Evolutionary conservation across 2,329 filamentous ascomycete species (phyloP), one percentile per base, ranked within the genome.

Genomic region (Rachicladosporium sp.): DNA sequence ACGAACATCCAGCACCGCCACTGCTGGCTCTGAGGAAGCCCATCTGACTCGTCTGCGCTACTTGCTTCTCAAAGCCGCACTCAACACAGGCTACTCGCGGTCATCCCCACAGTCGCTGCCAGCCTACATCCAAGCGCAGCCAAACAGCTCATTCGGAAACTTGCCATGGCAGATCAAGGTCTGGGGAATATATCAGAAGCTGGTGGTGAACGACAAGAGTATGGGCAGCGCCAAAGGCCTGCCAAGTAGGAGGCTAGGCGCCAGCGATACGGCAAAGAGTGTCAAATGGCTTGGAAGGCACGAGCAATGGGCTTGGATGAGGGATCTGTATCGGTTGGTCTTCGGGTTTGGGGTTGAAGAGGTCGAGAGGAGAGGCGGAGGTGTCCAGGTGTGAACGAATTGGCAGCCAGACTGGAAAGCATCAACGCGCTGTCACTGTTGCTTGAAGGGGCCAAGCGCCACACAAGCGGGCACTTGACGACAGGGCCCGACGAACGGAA

Each of bases 321-420:
- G 77, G 36, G 87, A 94, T 51, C 67, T 95, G 10, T 95, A 84
- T 64, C 74, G 76, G 38, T 70, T 89, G 31, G 86, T 94, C 2
- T 93, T 93, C 58, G 82, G 85, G 3, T 89, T 89, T 54, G 75
- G 80, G 35, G 63, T 86, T 10, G 85, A 94, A 40, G 87, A 94
- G 51, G 80, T 76, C 1, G 76, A 81, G 35, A 65, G 69, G 39
- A 69, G 80, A 47, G 81, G 82, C 52, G 74, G 71, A 41, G 67
- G 79, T 35, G 76, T 71, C 23, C 43, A 43, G 31, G 31, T 45
- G n/a, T 45, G 40, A 44, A 13, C 13, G 36, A 11, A 33, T 10
- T 11, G 6, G 31, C 15, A 19, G 15, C 15, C 15, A 19, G 23
- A 27, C 23, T 27, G 23, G 23, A 7, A 27, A 19, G 15, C 15